Percentiles rank a stretch among this genome's conserved stretches.
Evolutionary conservation across 2,329 filamentous ascomycete genomes (phyloP).

Genomic region (Trichoderma lentiforme): DNA sequence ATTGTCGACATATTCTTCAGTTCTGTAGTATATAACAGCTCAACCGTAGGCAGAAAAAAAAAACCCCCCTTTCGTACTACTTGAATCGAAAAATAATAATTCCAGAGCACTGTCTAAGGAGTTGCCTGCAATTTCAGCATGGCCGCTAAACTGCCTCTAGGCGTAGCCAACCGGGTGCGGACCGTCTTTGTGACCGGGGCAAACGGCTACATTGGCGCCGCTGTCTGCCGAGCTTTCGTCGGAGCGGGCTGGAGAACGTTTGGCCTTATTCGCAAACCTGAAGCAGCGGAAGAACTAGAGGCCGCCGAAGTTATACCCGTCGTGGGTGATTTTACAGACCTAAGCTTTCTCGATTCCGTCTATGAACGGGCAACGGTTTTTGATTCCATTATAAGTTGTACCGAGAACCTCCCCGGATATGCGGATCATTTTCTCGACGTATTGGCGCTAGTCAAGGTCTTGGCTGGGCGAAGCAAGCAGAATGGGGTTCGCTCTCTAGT

Average conservation of each 20-base stretch:
- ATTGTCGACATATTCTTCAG: neutral
- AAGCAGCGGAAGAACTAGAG: constrained; percentile 30
- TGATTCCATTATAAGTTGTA: constrained; percentile 30
- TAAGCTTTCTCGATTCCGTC: neutral
- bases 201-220: constrained; percentile 47
- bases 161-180: neutral
- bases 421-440: constrained; percentile 37
- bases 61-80: neutral
- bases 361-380: neutral
- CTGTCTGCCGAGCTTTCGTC: constrained; percentile 44
- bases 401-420: constrained; percentile 41
- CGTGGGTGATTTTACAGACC: constrained; percentile 28
- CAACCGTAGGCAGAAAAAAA: neutral
- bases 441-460: constrained; percentile 31
- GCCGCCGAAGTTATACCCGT: constrained; percentile 40
- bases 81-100: neutral
- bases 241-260: constrained; percentile 44
- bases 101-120: neutral
- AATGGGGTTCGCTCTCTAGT: constrained; percentile 36
- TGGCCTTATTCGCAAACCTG: constrained; percentile 40
- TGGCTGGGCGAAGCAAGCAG: constrained; percentile 27
- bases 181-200: constrained; percentile 47
- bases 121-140: neutral
- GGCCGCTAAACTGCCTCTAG: neutral
- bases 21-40: neutral